Evolutionary conservation across 2,329 filamentous ascomycete genomes (phyloP), one percentile per base, ranked within the genome.

Genomic region (Fusarium tjaetaba): DNA sequence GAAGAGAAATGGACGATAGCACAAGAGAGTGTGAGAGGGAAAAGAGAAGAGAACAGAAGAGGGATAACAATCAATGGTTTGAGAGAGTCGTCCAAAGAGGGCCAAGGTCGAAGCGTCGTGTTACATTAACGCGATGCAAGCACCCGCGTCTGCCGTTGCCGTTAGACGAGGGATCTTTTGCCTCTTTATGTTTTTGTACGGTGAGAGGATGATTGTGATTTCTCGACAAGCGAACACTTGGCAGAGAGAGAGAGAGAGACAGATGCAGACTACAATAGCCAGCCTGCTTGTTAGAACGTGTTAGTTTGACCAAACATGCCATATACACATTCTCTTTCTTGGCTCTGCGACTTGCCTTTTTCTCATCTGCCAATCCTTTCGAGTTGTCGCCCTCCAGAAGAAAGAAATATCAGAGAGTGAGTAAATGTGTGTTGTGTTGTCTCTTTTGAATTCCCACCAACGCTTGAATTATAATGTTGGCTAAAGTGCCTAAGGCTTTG

Each of bases 101-200:
- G 55, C 39, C 71, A 66, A 73, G 55, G 57, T 55, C 45, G 57
- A 73, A 52, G 42, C 32, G 61, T 59, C 28, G 71, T 73, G 71
- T 64, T 32, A 73, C 71, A 46, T 65, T 46, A 34, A 53, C 24
- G 41, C 56, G 62, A 55, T 73, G 71, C 71, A 74, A 49, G 49
- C 48, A 74, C 41, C 71, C 71, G 71, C 42, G 63, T 68, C 51
- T 57, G 61, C 63, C 22, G 30, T 57, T 57, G 46, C 42, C 24
- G 18, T 63, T 57, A n/a, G 30, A 36, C n/a, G 34, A 43, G 39
- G 38, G 30, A 24, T 30, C 28, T 28, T 63, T 63, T 58, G 55
- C 55, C 42, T 58, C 41, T 34, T 34, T 34, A 28, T 48, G n/a
- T 38, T 34, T 30, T 48, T 56, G 28, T 6, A 28, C 38, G 43